Evolutionary conservation across 208 protist species (phyloP), one percentile per base, ranked within the genome.

Genomic region (Crithidia acanthocephali): DNA sequence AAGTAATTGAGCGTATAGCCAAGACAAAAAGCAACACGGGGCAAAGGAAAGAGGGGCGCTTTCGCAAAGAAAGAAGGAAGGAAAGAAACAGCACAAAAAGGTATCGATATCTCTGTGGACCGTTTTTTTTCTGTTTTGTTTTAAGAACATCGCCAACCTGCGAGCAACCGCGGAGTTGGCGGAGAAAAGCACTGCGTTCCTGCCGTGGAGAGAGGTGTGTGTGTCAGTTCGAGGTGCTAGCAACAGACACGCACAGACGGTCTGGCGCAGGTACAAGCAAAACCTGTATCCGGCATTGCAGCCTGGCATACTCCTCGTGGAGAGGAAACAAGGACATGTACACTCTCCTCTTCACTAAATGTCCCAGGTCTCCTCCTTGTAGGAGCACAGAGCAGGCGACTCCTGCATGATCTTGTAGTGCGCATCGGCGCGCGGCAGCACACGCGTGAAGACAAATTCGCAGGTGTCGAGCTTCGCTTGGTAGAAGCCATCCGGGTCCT

Each of bases 401-500:
- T 68, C 70, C 53, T 84, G 75, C 79, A 96, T 90, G 25, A 89
- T 74, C 48, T 76, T 70, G 67, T 77, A 79, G 76, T 93, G 92
- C 6, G 74, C 66, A 33, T 84, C 72, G 18, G 80, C 74, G 35
- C 86, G 80, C 25, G 88, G 86, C 37, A 97, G 60, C 11, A 97
- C 45, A 60, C 86, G 77, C 15, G 84, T 75, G 69, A 97, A 97
- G 44, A 90, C 81, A 60, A 80, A 95, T 30, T 84, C 58, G 71
- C 81, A 88, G 13, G 85, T 85, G 65, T 97, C 84, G 55, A 94
- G 51, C 78, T 97, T 97, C 55, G 87, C 68, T 68, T 88, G 74
- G 78, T 96, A 94, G 76, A 94, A 96, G 9, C 83, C 86, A 48
- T 88, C 74, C n/a, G 80, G 68, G 62, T 93, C 88, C 61, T 87